A percentile compares a stretch with the other conserved stretches of the same genome.
These are phyloP conservation scores for Trifolium repens DNA, from an alignment of 306 rosid species.

Conservation along the genomic window DNA sequence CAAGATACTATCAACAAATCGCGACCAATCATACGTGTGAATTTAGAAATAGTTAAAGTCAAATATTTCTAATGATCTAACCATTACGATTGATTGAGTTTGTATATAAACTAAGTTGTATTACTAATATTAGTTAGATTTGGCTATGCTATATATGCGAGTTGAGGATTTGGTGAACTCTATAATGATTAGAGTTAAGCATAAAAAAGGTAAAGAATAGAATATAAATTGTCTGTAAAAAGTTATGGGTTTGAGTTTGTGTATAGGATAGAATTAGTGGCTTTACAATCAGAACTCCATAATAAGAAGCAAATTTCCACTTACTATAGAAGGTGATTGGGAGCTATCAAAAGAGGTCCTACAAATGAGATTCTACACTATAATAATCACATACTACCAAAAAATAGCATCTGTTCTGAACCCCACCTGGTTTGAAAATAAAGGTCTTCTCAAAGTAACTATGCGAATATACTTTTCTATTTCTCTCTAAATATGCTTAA, in stretches of 20 bases:
- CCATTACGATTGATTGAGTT: neutral
- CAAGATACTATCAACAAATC: no score
- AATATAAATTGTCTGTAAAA: conserved; percentile 21
- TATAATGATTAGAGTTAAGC: conserved; percentile 26
- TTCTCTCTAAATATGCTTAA: conserved; percentile 46
- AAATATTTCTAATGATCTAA: no score
- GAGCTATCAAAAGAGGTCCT: conserved; percentile 56
- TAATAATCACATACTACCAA: conserved; percentile 49
- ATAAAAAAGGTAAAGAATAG: conserved; percentile 37
- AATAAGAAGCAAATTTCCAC: conserved; percentile 42
- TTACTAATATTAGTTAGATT: conserved; percentile 28
- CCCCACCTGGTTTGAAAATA: conserved; percentile 58
- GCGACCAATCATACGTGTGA: neutral
- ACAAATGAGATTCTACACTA: conserved; percentile 52
- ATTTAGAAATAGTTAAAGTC: neutral
- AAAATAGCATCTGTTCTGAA: conserved; percentile 61
- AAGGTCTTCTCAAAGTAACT: conserved; percentile 43
- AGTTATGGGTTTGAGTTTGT: conserved; percentile 39
- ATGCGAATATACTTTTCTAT: conserved; percentile 57
- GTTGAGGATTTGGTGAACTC: conserved; percentile 15
- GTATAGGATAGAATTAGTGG: conserved; percentile 49
- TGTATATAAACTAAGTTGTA: neutral
- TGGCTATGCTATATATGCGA: conserved; percentile 19
- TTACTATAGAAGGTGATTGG: conserved; percentile 47
- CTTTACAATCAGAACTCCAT: conserved; percentile 57